phyloP scores from a whole-genome alignment of 75 land plant species.

The Pseudotsuga menziesii region DNA sequence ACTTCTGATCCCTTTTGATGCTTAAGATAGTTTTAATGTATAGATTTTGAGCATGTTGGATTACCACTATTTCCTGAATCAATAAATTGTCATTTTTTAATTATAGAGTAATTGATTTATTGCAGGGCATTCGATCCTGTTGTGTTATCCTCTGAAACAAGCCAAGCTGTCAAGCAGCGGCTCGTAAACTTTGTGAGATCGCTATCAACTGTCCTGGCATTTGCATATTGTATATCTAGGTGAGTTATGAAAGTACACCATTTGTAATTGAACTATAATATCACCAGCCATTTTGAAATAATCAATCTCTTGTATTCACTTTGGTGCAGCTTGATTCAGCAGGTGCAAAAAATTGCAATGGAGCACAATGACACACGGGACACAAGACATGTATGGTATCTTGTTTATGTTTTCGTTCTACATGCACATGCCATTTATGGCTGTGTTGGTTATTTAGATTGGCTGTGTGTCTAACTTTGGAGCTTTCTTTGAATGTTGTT shows the following conservation, averaged over 20 bases:
- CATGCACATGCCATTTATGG: not conserved
- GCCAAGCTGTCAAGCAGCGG: slow-evolving; percentile 79
- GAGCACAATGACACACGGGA: slow-evolving; percentile 50
- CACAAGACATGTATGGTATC: slow-evolving; percentile 64
- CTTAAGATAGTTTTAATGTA: not conserved
- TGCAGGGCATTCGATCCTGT: slow-evolving; percentile 77
- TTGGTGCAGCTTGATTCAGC: slow-evolving; percentile 73
- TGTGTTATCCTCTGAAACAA: slow-evolving; percentile 59
- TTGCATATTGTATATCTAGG: slow-evolving; percentile 82
- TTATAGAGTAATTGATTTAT: not conserved
- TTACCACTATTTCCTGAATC: not conserved
- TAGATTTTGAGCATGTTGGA: not conserved
- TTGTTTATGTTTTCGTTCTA: not conserved
- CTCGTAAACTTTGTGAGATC: slow-evolving; percentile 75
- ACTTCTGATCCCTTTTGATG: not conserved
- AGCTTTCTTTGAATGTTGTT: not conserved
- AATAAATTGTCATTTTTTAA: not conserved
- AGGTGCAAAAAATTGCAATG: slow-evolving; percentile 61
- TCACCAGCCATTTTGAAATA: slow-evolving; percentile 1
- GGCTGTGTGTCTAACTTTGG: not conserved
- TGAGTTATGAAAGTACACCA: slow-evolving; percentile 8
- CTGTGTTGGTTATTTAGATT: not conserved
- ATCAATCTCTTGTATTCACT: not conserved
- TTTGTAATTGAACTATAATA: slow-evolving; percentile 15
- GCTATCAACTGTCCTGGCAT: slow-evolving; percentile 76